Evolutionary conservation across 139 green algal genomes (phyloP).

Genomic region (Zygnema circumcarinatum): DNA sequence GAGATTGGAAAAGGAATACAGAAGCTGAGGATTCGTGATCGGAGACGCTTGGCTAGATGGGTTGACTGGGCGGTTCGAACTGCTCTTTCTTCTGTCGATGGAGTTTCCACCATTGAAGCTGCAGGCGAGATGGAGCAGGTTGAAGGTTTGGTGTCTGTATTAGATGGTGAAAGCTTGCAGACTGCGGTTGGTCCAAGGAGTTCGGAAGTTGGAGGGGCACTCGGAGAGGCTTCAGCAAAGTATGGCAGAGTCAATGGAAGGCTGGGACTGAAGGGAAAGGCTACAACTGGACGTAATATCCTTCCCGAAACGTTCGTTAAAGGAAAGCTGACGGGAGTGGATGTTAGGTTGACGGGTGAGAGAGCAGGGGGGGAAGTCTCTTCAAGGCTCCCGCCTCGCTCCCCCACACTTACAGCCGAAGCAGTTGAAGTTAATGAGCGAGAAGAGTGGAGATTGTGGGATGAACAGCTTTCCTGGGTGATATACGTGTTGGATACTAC

Average conservation of each 20-base stretch:
- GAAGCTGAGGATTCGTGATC: conserved; percentile 31
- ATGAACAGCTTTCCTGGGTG: not conserved
- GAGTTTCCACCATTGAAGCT: not conserved
- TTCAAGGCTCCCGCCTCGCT: no score
- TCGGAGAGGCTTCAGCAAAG: not conserved
- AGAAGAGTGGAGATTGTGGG: conserved; percentile 1
- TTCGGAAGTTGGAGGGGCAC: not conserved
- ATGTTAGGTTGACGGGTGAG: no score
- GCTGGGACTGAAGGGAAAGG: not conserved
- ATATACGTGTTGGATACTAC: conserved; percentile 1
- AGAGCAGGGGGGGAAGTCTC: no score
- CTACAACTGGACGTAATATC: not conserved
- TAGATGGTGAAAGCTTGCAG: not conserved
- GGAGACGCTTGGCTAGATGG: conserved; percentile 12
- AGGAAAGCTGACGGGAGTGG: no score
- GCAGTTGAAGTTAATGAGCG: no score
- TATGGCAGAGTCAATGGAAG: not conserved
- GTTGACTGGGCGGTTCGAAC: not conserved
- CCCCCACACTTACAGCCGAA: no score
- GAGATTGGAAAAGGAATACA: not conserved
- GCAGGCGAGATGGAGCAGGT: not conserved
- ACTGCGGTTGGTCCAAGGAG: not conserved
- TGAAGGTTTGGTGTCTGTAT: not conserved
- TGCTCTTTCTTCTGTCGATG: not conserved
- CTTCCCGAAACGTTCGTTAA: no score